Percentiles rank a stretch among this genome's conserved stretches.
phyloP scores from a whole-genome alignment of 345 rosid species.

The Litchi chinensis region DNA sequence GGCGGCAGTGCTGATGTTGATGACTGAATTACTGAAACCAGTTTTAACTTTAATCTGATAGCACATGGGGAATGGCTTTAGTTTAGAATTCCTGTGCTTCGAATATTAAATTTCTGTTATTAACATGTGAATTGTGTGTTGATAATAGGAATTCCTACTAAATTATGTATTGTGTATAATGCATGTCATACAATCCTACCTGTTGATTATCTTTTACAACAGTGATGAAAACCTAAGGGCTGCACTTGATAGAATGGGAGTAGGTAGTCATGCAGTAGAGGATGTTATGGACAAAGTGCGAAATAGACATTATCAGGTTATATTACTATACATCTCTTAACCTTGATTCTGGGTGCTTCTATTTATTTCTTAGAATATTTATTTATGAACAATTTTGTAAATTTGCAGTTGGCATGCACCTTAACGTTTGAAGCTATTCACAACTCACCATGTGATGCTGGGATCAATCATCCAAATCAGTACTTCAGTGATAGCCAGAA shows the following conservation, averaged over 20 bases:
- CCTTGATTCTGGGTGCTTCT: slow-evolving; percentile 2
- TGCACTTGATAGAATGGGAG: slow-evolving; percentile 81
- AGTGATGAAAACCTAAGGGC: slow-evolving; percentile 89
- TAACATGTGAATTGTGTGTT: neutral
- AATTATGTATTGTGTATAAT: neutral
- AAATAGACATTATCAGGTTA: slow-evolving; percentile 86
- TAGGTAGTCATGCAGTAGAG: slow-evolving; percentile 60
- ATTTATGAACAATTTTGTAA: slow-evolving; percentile 11
- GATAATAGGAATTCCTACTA: neutral
- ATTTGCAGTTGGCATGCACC: slow-evolving; percentile 85
- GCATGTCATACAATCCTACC: neutral
- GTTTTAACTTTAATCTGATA: neutral
- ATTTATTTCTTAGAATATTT: neutral
- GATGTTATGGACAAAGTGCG: slow-evolving; percentile 81
- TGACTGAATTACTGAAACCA: neutral
- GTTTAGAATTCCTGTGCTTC: neutral
- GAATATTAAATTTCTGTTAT: neutral
- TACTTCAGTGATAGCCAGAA: slow-evolving; percentile 83
- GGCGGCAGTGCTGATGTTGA: neutral
- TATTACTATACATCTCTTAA: slow-evolving; percentile 12
- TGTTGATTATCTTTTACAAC: slow-evolving; percentile 22
- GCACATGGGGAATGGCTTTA: neutral
- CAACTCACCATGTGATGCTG: slow-evolving; percentile 66
- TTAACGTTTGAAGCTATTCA: slow-evolving; percentile 84
- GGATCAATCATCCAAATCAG: slow-evolving; percentile 92